Evolutionary conservation across 768 basidiomycete species (phyloP).

Genomic region (Ramaria sp.): DNA sequence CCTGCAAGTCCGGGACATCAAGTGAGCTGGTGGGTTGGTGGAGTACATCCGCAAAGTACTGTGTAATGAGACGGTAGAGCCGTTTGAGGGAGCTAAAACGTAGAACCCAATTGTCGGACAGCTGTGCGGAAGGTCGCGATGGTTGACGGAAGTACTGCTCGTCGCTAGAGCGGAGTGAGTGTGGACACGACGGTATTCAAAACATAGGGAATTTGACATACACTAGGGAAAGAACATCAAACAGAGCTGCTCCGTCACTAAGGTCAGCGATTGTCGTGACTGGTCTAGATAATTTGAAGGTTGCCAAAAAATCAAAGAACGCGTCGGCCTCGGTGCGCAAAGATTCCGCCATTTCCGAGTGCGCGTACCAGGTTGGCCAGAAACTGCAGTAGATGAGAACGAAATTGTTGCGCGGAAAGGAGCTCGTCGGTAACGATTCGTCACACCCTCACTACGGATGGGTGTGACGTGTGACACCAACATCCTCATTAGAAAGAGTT

Average conservation of each 20-base stretch:
- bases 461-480: no score
- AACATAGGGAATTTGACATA: constrained; percentile 28
- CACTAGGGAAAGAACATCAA: constrained; percentile 68
- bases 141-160: constrained; percentile 64
- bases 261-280: constrained; percentile 59
- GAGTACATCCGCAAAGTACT: constrained; percentile 77
- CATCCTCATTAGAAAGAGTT: no score
- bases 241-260: constrained; percentile 68
- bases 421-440: not conserved
- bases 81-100: constrained; percentile 77
- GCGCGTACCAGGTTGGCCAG: not conserved
- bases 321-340: constrained; percentile 61
- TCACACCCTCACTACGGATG: not conserved
- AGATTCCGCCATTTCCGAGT: constrained; percentile 25
- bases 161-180: constrained; percentile 40
- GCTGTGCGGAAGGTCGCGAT: constrained; percentile 45
- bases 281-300: constrained; percentile 57
- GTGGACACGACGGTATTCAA: not conserved
- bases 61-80: constrained; percentile 79
- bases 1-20: constrained; percentile 86
- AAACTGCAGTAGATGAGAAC: no score
- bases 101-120: constrained; percentile 82
- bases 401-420: no score
- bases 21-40: constrained; percentile 68
- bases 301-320: constrained; percentile 71